phyloP scores from a whole-genome alignment of 2,329 filamentous ascomycete genomes.

The Cryphonectria carpinicola region DNA sequence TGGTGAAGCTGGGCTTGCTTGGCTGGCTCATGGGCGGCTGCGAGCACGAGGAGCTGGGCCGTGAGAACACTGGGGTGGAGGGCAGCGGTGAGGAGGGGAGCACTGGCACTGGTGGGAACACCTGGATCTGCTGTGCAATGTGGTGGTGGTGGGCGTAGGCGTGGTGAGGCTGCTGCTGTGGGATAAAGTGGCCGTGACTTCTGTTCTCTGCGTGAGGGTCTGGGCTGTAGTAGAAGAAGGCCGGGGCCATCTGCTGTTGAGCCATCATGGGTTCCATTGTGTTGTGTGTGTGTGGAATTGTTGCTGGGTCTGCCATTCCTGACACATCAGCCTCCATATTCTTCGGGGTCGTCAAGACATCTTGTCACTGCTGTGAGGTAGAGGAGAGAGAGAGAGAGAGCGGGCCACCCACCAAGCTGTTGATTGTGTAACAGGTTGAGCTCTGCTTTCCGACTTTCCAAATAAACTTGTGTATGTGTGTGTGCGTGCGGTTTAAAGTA shows the following conservation, averaged over 20 bases:
- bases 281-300: constrained; percentile 25
- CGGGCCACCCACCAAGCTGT: constrained; percentile 25
- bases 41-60: constrained; percentile 68
- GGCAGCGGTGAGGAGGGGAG: constrained; percentile 63
- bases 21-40: constrained; percentile 54
- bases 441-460: constrained; percentile 18
- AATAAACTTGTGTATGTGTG: constrained; percentile 8
- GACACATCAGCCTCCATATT: constrained; percentile 31
- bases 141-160: constrained; percentile 22
- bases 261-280: constrained; percentile 69
- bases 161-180: constrained; percentile 60
- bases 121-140: constrained; percentile 51
- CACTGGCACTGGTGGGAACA: constrained; percentile 60
- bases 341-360: background rate
- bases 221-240: constrained; percentile 87
- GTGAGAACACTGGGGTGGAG: constrained; percentile 66
- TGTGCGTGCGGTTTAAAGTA: constrained; percentile 29
- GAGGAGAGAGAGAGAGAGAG: background rate
- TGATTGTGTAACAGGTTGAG: constrained; percentile 18
- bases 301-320: constrained; percentile 28
- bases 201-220: constrained; percentile 73
- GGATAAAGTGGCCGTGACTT: constrained; percentile 77
- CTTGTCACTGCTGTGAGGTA: background rate
- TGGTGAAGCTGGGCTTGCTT: constrained; percentile 53
- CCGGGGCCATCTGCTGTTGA: constrained; percentile 67